Conservation (phyloP, 1,139 yeast genomes). For the Dujonia santamariae region DNA sequence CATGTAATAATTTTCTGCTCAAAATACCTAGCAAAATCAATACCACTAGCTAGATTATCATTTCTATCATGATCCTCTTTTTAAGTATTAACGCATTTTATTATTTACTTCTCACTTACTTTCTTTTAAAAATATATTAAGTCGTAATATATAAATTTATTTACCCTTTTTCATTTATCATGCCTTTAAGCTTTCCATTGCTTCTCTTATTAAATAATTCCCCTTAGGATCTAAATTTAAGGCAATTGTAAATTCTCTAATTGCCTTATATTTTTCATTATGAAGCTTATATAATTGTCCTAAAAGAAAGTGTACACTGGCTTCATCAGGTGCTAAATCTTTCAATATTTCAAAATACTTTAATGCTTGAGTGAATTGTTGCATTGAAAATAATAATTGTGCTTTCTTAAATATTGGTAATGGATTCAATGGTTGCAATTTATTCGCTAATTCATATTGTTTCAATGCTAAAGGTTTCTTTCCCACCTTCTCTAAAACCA, state of each 20-base stretch:
- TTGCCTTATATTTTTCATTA: constrained; percentile 73
- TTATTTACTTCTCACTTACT: too few relatives aligned
- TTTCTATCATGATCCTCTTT: too few relatives aligned
- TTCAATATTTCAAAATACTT: constrained; percentile 69
- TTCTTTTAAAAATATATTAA: too few relatives aligned
- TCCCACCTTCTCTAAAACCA: constrained; percentile 80
- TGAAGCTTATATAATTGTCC: constrained; percentile 84
- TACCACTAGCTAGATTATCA: too few relatives aligned
- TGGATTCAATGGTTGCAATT: constrained; percentile 82
- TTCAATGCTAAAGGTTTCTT: constrained; percentile 69
- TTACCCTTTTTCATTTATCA: constrained; percentile 11
- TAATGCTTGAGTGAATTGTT: constrained; percentile 69
- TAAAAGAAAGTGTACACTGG: constrained; percentile 83
- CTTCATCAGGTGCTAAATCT: constrained; percentile 88
- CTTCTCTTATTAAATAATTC: constrained; percentile 80
- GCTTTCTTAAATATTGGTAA: constrained; percentile 89
- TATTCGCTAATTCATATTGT: constrained; percentile 81
- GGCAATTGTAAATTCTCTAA: constrained; percentile 85
- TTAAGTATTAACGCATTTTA: too few relatives aligned
- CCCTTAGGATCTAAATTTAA: constrained; percentile 93
- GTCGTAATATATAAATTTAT: too few relatives aligned
- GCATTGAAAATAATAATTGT: constrained; percentile 70
- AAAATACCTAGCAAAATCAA: too few relatives aligned
- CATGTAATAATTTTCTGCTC: too few relatives aligned
- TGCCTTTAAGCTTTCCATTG: constrained; percentile 54